phyloP scores from a whole-genome alignment of 208 protist species.

The Leishmania turanica region DNA sequence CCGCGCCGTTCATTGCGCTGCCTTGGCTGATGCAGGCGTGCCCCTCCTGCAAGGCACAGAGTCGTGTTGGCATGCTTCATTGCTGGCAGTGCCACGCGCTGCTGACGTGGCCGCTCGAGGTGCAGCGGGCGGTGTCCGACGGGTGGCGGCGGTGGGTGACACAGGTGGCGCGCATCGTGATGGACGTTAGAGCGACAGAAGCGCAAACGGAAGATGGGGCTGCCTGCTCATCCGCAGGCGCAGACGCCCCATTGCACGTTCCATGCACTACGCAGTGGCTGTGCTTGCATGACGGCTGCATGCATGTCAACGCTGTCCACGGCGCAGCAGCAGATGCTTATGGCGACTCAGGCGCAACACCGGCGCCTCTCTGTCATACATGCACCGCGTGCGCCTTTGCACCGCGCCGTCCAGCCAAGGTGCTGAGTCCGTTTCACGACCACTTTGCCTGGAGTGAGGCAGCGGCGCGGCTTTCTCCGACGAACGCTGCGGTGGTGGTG shows the following conservation, averaged over 20 bases:
- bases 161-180: conserved; percentile 21
- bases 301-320: conserved; percentile 48
- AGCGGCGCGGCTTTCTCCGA: neutral
- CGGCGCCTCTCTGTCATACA: neutral
- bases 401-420: conserved; percentile 9
- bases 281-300: conserved; percentile 62
- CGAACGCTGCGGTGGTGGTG: conserved; percentile 2
- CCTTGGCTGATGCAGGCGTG: conserved; percentile 53
- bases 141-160: conserved; percentile 26
- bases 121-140: conserved; percentile 6
- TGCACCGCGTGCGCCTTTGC: conserved; percentile 31
- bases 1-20: conserved; percentile 27
- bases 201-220: neutral
- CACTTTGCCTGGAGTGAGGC: conserved; percentile 15
- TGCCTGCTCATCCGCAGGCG: neutral
- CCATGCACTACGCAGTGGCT: conserved; percentile 42
- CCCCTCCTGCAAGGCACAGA: conserved; percentile 25
- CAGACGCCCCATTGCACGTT: conserved; percentile 5
- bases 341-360: neutral
- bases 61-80: conserved; percentile 13
- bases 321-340: neutral
- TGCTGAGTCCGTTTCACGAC: conserved; percentile 22
- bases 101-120: conserved; percentile 18
- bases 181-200: neutral
- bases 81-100: conserved; percentile 27